These are phyloP conservation scores for Candida boleticola DNA, from an alignment of 805 yeast species.

Conservation along the genomic window DNA sequence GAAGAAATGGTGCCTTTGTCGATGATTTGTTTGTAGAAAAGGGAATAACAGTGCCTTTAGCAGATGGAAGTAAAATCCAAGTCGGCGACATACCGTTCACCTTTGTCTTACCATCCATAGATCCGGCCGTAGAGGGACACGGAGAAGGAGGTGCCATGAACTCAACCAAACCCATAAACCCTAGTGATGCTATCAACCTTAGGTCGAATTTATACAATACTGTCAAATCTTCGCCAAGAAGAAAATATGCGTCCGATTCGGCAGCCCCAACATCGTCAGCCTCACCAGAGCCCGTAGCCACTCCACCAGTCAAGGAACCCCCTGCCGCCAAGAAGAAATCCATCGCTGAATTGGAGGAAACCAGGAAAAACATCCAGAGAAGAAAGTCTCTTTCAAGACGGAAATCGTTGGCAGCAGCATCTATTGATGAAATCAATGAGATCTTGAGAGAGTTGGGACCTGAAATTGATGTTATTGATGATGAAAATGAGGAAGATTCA, in stretches of 20 bases:
- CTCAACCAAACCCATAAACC: conserved; percentile 45
- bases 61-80: conserved; percentile 80
- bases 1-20: conserved; percentile 96
- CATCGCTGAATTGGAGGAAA: conserved; percentile 5
- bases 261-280: background rate
- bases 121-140: conserved; percentile 25
- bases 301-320: background rate
- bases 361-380: conserved; percentile 19
- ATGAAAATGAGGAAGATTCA: conserved; percentile 23
- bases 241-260: background rate
- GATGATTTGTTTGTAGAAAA: conserved; percentile 86
- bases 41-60: conserved; percentile 86
- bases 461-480: conserved; percentile 25
- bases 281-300: background rate
- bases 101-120: conserved; percentile 78
- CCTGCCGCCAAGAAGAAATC: background rate
- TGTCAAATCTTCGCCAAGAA: conserved; percentile 13
- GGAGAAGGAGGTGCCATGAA: conserved; percentile 19
- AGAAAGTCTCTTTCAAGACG: conserved; percentile 36
- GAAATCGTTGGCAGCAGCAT: conserved; percentile 36
- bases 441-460: conserved; percentile 37
- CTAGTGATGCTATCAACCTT: conserved; percentile 60
- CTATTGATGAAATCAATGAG: conserved; percentile 38
- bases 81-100: conserved; percentile 89
- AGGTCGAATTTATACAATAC: conserved; percentile 47